Conservation (phyloP, 345 rosid genomes). For the Gossypium bickii region DNA sequence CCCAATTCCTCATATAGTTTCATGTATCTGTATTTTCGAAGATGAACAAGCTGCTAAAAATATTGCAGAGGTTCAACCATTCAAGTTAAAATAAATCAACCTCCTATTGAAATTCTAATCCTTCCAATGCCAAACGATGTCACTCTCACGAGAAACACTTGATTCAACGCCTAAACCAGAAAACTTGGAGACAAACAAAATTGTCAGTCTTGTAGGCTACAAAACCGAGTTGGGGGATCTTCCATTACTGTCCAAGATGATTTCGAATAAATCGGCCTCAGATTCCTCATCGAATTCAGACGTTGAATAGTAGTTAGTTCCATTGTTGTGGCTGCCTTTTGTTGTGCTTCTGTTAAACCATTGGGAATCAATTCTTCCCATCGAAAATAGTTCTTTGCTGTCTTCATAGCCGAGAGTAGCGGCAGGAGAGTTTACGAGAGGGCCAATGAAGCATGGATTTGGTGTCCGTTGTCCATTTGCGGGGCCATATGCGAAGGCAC, state of each 20-base stretch:
- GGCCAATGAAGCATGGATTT: slow-evolving; percentile 60
- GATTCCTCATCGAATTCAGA: slow-evolving; percentile 72
- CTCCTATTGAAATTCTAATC: not conserved
- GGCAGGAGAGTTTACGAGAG: slow-evolving; percentile 40
- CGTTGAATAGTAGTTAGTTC: slow-evolving; percentile 24
- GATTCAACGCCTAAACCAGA: slow-evolving; percentile 11
- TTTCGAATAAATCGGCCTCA: slow-evolving; percentile 89
- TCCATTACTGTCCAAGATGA: slow-evolving; percentile 52
- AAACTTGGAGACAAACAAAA: slow-evolving; percentile 14
- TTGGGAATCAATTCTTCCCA: slow-evolving; percentile 84
- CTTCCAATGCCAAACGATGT: slow-evolving; percentile 13
- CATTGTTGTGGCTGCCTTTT: slow-evolving; percentile 30
- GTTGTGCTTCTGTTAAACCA: slow-evolving; percentile 52
- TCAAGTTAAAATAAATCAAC: not conserved
- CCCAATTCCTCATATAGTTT: slow-evolving; percentile 12
- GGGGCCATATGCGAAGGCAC: slow-evolving; percentile 41
- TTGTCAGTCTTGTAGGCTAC: slow-evolving; percentile 21
- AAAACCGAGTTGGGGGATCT: slow-evolving; percentile 36
- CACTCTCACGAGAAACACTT: slow-evolving; percentile 13
- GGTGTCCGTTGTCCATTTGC: slow-evolving; percentile 56
- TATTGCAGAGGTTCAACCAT: slow-evolving; percentile 11
- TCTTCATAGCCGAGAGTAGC: slow-evolving; percentile 57
- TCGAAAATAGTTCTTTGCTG: slow-evolving; percentile 81
- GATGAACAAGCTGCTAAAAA: slow-evolving; percentile 10
- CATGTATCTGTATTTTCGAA: slow-evolving; percentile 1